Evolutionary conservation across 2,329 filamentous ascomycete genomes (phyloP).

Genomic region (Tolypocladium amazonense): DNA sequence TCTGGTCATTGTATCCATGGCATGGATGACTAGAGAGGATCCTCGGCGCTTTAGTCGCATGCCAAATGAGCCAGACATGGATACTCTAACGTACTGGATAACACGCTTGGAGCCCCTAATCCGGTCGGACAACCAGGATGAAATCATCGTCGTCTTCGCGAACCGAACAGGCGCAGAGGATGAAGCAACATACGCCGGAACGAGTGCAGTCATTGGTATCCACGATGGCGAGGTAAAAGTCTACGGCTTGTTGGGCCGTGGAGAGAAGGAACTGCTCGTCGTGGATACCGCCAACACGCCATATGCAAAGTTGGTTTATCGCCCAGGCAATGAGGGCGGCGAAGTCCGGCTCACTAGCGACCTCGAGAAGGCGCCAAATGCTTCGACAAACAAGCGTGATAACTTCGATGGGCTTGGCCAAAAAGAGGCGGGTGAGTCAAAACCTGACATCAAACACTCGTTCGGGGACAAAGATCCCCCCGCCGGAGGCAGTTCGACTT

Average conservation of each 20-base stretch:
- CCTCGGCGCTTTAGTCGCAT: slow-evolving; percentile 31
- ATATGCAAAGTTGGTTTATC: slow-evolving; percentile 32
- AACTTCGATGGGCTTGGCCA: too few species aligned
- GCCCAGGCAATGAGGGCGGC: not conserved
- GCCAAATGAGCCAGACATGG: slow-evolving; percentile 55
- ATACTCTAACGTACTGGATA: slow-evolving; percentile 68
- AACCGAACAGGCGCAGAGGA: slow-evolving; percentile 61
- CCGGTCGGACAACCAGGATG: slow-evolving; percentile 35
- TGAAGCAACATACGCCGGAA: slow-evolving; percentile 60
- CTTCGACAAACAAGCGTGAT: not conserved
- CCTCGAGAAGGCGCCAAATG: not conserved
- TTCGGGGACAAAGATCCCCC: not conserved
- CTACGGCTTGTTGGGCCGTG: slow-evolving; percentile 61
- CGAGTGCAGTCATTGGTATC: slow-evolving; percentile 60
- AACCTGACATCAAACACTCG: not conserved
- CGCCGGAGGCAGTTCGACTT: not conserved
- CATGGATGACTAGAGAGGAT: slow-evolving; percentile 58
- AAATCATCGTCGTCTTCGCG: slow-evolving; percentile 58
- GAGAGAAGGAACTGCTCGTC: slow-evolving; percentile 55
- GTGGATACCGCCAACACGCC: slow-evolving; percentile 47
- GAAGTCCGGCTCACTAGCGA: not conserved
- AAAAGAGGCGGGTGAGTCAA: not conserved
- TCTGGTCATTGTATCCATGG: slow-evolving; percentile 64
- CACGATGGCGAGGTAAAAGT: slow-evolving; percentile 53
- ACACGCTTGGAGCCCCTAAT: slow-evolving; percentile 58